Conservation (phyloP, 2,329 filamentous ascomycete species). For the Bipolaris oryzae region DNA sequence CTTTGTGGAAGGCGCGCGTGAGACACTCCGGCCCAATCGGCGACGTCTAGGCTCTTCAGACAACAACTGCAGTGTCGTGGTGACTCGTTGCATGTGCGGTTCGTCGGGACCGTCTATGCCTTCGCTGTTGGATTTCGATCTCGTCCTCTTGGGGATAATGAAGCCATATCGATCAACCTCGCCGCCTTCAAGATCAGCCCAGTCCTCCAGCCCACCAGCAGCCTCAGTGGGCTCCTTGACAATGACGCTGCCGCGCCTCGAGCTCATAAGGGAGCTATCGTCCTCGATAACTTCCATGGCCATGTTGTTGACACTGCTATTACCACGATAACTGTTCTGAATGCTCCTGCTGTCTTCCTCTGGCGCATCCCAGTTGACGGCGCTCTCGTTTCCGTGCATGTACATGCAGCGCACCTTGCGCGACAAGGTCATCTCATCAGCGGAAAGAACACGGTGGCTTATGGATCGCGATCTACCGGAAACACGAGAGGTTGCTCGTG, state of each 20-base stretch:
- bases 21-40: constrained; percentile 57
- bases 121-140: constrained; percentile 39
- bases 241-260: constrained; percentile 41
- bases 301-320: constrained; percentile 32
- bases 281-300: constrained; percentile 39
- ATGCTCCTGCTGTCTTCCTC: constrained; percentile 31
- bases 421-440: constrained; percentile 68
- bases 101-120: constrained; percentile 41
- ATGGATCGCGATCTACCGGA: constrained; percentile 44
- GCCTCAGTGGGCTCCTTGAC: constrained; percentile 61
- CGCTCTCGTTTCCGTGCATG: constrained; percentile 64
- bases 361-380: constrained; percentile 51
- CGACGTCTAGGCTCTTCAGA: constrained; percentile 62
- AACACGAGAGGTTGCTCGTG: constrained; percentile 47
- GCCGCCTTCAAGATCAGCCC: constrained; percentile 63
- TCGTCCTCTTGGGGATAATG: constrained; percentile 56
- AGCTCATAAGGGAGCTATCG: constrained; percentile 38
- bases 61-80: constrained; percentile 63
- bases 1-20: constrained; percentile 54
- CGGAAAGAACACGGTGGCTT: constrained; percentile 60
- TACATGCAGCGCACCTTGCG: constrained; percentile 69
- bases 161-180: constrained; percentile 71
- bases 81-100: constrained; percentile 61
- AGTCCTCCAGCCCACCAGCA: constrained; percentile 69
- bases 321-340: constrained; percentile 31